Evolutionary conservation across 2,329 filamentous ascomycete species (phyloP), one percentile per base, ranked within the genome.

Genomic region (Trichoderma afroharzianum): DNA sequence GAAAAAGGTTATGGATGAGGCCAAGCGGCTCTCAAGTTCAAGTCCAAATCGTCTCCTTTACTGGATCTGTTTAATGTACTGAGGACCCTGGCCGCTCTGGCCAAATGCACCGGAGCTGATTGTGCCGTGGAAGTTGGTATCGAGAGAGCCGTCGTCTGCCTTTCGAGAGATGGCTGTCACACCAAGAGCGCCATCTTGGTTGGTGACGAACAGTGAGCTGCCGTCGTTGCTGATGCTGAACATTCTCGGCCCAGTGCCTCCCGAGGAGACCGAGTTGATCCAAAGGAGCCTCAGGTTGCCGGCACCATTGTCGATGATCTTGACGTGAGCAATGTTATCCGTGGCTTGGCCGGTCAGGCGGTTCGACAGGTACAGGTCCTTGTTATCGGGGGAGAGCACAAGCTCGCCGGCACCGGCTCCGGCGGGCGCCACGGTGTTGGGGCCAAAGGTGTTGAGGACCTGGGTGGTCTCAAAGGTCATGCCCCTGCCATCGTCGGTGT

Each of bases 361-460:
- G 81, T 88, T 88, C 47, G 85, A 85, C 67, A 87, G 81, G 77
- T 87, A 87, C 21, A 87, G 74, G 77, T 86, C 79, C 74, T 77
- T 77, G 76, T 79, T 80, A 78, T 84, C 82, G 30, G 76, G 75
- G 9, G 82, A 78, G 39, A 87, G 76, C 71, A 81, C 77, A 50
- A 88, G 76, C 76, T 84, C 85, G 58, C 84, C 85, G 1, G 83
- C 85, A 0, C 83, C 81, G 7, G 85, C 83, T 2, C 82, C 70
- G 78, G 79, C 4, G 83, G 80, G 4, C 63, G 59, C 5, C 12
- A 78, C 77, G 71, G 75, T 75, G 21, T 73, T 76, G 9, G 75
- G 71, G 71, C 82, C 82, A 68, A 84, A 86, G 55, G 82, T 84
- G 74, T 80, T 83, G 71, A 84, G 77, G 30, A 76, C 74, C 76